Percentiles rank a stretch among this genome's conserved stretches.
Conservation (phyloP, 495 filamentous ascomycete species). For the Tuber calosporum region DNA sequence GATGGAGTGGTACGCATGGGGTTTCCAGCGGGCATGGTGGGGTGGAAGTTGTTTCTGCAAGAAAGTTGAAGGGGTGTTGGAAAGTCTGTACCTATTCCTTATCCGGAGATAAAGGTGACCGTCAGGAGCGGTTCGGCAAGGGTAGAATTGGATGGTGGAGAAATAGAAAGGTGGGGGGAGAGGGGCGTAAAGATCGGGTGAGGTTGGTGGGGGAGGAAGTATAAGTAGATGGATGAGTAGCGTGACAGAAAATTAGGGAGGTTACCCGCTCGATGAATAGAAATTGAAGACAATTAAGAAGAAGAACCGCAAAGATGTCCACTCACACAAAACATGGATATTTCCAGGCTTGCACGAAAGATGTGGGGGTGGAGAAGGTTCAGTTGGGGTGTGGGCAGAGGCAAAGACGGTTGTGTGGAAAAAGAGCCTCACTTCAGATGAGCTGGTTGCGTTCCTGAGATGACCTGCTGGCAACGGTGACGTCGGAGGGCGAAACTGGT, state of each 20-base stretch:
- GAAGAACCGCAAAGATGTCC: conserved; percentile 45
- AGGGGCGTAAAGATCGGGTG: conserved; percentile 18
- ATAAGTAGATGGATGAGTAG: conserved; percentile 11
- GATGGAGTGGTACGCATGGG: conserved; percentile 38
- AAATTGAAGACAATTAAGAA: conserved; percentile 40
- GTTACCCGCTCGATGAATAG: conserved; percentile 28
- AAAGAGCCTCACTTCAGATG: conserved; percentile 36
- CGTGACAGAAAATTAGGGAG: conserved; percentile 24
- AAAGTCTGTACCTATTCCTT: conserved; percentile 3
- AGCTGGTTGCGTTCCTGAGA: conserved; percentile 5
- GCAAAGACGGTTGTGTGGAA: conserved; percentile 15
- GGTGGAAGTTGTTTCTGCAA: conserved; percentile 23
- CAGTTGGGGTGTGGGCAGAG: conserved; percentile 23
- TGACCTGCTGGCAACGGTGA: conserved; percentile 1
- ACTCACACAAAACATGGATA: conserved; percentile 43
- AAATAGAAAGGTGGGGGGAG: conserved; percentile 32
- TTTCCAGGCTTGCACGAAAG: conserved; percentile 28
- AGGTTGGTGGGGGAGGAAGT: conserved; percentile 2
- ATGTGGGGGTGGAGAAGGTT: conserved; percentile 19
- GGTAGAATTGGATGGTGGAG: conserved; percentile 16
- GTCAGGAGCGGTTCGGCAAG: background rate
- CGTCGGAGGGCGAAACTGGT: background rate
- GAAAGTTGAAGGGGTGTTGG: conserved; percentile 3
- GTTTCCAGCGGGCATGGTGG: conserved; percentile 41
- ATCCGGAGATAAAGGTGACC: background rate